Evolutionary conservation across 2,329 filamentous ascomycete genomes (phyloP).

Genomic region (Neurospora crassa): DNA sequence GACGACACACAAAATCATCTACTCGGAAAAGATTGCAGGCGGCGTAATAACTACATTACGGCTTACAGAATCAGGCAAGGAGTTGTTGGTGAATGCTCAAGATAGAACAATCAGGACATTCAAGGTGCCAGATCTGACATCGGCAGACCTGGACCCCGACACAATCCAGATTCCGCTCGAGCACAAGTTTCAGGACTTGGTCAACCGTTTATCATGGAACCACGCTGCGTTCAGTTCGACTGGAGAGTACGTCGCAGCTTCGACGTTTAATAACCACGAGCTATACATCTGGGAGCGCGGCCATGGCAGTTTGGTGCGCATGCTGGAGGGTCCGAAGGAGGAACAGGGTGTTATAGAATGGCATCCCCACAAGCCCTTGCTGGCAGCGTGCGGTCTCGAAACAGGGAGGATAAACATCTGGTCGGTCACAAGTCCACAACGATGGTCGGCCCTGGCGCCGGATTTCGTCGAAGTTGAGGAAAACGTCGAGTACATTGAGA

Average conservation of each 20-base stretch:
- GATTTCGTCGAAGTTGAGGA: conserved; percentile 98
- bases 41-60: conserved; percentile 84
- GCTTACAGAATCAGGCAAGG: conserved; percentile 73
- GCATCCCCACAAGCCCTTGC: conserved; percentile 80
- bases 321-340: conserved; percentile 92
- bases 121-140: conserved; percentile 68
- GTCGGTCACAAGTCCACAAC: conserved; percentile 90
- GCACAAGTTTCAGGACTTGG: conserved; percentile 97
- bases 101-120: conserved; percentile 94
- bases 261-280: conserved; percentile 96
- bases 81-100: conserved; percentile 84
- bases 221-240: conserved; percentile 91
- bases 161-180: conserved; percentile 85
- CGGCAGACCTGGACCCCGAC: conserved; percentile 64
- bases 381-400: conserved; percentile 87
- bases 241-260: conserved; percentile 91
- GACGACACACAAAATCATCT: conserved; percentile 69
- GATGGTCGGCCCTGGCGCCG: conserved; percentile 93
- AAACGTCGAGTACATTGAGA: conserved; percentile 92
- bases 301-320: conserved; percentile 89
- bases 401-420: conserved; percentile 91
- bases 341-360: conserved; percentile 95
- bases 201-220: conserved; percentile 93
- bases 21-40: conserved; percentile 79
- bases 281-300: conserved; percentile 97